Evolutionary conservation across 139 green algal genomes (phyloP), one percentile per base, ranked within the genome.

Genomic region (Monoraphidium neglectum): DNA sequence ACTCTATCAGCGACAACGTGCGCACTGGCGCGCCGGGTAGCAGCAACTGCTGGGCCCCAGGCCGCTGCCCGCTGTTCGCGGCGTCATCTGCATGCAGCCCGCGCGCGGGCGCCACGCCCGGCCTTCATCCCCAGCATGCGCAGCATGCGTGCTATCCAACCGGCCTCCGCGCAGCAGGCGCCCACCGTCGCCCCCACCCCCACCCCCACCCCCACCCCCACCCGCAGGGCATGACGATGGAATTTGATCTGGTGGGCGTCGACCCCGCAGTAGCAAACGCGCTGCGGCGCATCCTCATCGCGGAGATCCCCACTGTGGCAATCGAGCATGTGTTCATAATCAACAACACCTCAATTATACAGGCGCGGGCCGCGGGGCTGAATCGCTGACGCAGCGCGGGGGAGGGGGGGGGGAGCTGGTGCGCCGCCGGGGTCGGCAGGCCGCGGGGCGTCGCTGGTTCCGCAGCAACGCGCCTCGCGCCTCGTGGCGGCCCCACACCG

Each of bases 281-380:
- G 4, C 84, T 99, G 59, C 86, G 95, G 1, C 86, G 96, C 18
- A 98, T 99, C 68, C 90, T 99, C 35, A 97, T 98, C 24, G 81
- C 92, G 1, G 96, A 99, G 79, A 87, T 98, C 30, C 96, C 96
- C 5, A 99, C 95, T 0, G 92, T 99, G 80, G 96, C 96, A 0
- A 97, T 99, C 32, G 95, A 99, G 88, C 95, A 99, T 77, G 95
- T 99, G 16, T 99, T 95, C 83, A 88, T 98, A 24, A 68, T 96
- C 24, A 93, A 99, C 91, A 99, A 99, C 87, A 99, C 96, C 1
- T 95, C 86, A 24, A 92, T 99, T 65, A 94, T 99, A 21, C 83
- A 92, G 85, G 90, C 92, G 65, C 1, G 76, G 15, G 10, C 3
- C 38, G 4, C 38, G 0, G 28, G 13, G 56, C 24, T 21, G 18